Evolutionary conservation across 306 rosid species (phyloP).

Genomic region (Quercus rubra): DNA sequence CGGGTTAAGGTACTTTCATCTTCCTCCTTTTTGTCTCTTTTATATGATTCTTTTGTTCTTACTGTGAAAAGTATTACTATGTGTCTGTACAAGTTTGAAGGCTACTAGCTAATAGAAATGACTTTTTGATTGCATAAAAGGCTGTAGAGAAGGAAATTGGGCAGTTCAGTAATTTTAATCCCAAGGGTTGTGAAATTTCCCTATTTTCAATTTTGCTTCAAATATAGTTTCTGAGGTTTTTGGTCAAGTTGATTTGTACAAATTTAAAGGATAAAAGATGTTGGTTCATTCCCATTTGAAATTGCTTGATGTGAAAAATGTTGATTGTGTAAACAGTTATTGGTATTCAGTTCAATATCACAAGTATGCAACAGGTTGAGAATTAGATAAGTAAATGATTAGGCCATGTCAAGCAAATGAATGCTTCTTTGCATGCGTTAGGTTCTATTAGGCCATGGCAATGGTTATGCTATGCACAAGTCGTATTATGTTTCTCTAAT

Average conservation of each 20-base stretch:
- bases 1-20: conserved; percentile 51
- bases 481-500: not conserved
- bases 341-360: too few relatives aligned
- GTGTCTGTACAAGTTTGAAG: not conserved
- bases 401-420: not conserved
- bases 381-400: not conserved
- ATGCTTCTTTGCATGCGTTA: not conserved
- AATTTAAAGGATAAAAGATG: too few relatives aligned
- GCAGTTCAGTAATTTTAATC: not conserved
- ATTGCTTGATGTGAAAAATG: too few relatives aligned
- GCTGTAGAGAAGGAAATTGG: not conserved
- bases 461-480: not conserved
- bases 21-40: not conserved
- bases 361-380: too few relatives aligned
- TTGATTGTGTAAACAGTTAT: too few relatives aligned
- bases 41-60: not conserved
- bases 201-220: not conserved
- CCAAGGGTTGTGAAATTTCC: not conserved
- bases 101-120: not conserved
- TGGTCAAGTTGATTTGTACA: too few relatives aligned
- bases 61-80: not conserved
- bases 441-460: not conserved
- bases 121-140: not conserved
- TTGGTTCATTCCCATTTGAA: too few relatives aligned
- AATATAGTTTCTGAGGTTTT: too few relatives aligned